Base-by-base conservation (phyloP, 371 early-diverging fungal genomes). In the Mucor ambiguus region DNA sequence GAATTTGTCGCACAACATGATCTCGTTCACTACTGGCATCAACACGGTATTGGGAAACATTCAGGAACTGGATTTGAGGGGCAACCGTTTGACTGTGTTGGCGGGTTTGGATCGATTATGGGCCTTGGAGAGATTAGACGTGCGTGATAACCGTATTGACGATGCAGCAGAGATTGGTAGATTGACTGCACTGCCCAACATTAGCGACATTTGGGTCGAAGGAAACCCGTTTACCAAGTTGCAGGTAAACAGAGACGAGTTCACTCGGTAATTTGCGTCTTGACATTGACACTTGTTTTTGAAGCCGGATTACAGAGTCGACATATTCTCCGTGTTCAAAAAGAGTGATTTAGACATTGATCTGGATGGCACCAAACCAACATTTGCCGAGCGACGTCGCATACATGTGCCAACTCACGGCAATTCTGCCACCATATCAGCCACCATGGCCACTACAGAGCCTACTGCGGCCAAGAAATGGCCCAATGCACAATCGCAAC, bases 11-110 rank as follows among this genome's bases (percentile, higher is more conserved):
- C 75, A 82, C 68, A 92, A 92, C 64, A 86, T 86, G 79, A 87
- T 92, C 29, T 76, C 85, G 9, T 81, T 77, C 29, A 81, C 87
- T 1, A 78, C 83, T 9, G 85, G 87, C 18, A 87, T 90, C 41
- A 87, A 89, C 58, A 81, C 87, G 22, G 75, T 85, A 5, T 72
- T 92, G 55, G 90, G 91, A n/a, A 86, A 88, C 60, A 81, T 92
- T 18, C 81, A 82, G 12, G 79, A 84, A 46, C 72, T 92, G 30
- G 82, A 88, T 55, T 64, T 92, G 38, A 79, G 89, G 38, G 85
- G 83, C n/a, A 92, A 92, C 69, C 80, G 85, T 12, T 66, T 92
- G n/a, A 78, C 82, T 0, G 75, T 84, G 16, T 75, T 92, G 24
- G 81, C 84, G 4, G 92, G 92, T 7, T 58, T 91, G 64, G 89